Evolutionary conservation across 768 basidiomycete genomes (phyloP).

Genomic region (Naganishia kalamii): DNA sequence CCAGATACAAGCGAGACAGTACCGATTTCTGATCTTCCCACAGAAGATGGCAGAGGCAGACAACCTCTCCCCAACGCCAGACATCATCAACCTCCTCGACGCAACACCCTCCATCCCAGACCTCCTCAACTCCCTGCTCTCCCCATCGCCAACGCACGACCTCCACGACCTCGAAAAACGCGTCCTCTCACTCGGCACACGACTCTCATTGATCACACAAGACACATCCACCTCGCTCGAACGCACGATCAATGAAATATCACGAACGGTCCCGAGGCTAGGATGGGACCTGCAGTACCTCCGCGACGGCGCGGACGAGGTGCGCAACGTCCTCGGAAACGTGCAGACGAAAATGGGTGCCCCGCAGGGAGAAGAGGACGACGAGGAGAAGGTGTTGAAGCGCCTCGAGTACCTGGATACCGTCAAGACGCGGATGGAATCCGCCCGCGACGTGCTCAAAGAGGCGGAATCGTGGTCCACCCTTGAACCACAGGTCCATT

Average conservation of each 20-base stretch:
- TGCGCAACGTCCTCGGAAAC: slow-evolving; percentile 61
- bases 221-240: slow-evolving; percentile 84
- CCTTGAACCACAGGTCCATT: slow-evolving; percentile 82
- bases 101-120: not conserved
- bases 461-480: slow-evolving; percentile 98
- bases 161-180: slow-evolving; percentile 4
- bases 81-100: slow-evolving; percentile 1
- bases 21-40: too few species aligned
- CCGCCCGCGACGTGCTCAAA: slow-evolving; percentile 75
- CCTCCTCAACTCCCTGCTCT: slow-evolving; percentile 2
- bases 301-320: slow-evolving; percentile 76
- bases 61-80: not conserved
- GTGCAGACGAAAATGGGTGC: slow-evolving; percentile 55
- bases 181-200: not conserved
- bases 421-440: slow-evolving; percentile 79
- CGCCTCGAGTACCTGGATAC: slow-evolving; percentile 73
- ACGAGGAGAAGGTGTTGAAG: slow-evolving; percentile 57
- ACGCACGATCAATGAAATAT: slow-evolving; percentile 83
- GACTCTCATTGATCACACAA: slow-evolving; percentile 53
- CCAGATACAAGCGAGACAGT: too few species aligned
- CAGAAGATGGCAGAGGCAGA: slow-evolving; percentile 3
- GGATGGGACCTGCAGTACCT: slow-evolving; percentile 96
- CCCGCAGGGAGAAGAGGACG: not conserved
- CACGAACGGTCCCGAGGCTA: slow-evolving; percentile 79
- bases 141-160: not conserved